phyloP scores from a whole-genome alignment of 2,329 filamentous ascomycete species.

The Pseudogymnoascus sp. region DNA sequence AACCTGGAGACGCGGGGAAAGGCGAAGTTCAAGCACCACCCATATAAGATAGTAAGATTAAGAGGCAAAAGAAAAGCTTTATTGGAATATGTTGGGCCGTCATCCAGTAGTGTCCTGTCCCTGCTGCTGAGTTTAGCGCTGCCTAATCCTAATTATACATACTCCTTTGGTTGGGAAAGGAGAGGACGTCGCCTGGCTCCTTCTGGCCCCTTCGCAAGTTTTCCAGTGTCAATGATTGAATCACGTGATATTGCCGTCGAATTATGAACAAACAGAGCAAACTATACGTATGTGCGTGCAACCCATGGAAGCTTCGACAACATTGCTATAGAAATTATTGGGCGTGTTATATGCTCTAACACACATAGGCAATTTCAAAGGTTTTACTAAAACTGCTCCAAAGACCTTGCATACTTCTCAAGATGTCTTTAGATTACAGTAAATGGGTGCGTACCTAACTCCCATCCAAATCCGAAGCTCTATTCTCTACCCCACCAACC shows the following conservation, averaged over 20 bases:
- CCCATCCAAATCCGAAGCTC: background rate
- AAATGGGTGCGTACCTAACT: conserved; percentile 39
- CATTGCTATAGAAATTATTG: background rate
- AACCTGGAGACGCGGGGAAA: background rate
- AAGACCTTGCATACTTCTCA: conserved; percentile 16
- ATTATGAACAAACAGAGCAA: background rate
- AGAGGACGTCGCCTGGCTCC: background rate
- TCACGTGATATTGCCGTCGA: background rate
- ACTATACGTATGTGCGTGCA: background rate
- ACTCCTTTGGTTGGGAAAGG: background rate
- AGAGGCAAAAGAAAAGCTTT: background rate
- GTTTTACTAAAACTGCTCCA: background rate
- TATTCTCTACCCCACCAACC: conserved; percentile 18
- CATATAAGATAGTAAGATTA: background rate
- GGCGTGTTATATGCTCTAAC: background rate
- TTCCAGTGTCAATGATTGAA: background rate
- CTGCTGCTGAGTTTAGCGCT: background rate
- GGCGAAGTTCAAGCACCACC: background rate
- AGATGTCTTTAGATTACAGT: conserved; percentile 56
- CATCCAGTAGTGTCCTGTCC: background rate
- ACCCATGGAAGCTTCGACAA: conserved; percentile 7
- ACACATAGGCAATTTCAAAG: background rate
- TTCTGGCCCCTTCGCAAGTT: background rate
- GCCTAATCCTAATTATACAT: background rate
- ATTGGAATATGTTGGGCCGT: background rate